A percentile compares a stretch with the other conserved stretches of the same genome.
phyloP scores from a whole-genome alignment of 805 yeast species.

The Sugiyamaella smithiae region DNA sequence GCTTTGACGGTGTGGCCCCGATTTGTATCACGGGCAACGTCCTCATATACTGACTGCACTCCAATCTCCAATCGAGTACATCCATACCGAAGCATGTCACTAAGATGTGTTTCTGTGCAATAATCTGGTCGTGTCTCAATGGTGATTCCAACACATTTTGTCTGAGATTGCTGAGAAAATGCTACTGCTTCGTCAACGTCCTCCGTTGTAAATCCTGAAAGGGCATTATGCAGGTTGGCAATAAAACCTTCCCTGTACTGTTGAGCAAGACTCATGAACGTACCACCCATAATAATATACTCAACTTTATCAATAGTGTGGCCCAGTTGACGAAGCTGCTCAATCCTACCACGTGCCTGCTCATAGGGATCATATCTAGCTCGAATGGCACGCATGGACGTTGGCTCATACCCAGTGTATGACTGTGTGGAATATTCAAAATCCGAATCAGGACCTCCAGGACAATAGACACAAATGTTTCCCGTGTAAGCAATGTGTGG shows the following conservation, averaged over 20 bases:
- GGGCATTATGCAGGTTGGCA: conserved; percentile 86
- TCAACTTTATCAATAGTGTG: conserved; percentile 97
- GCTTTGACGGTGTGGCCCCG: conserved; percentile 97
- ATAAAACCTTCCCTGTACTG: conserved; percentile 90
- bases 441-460: conserved; percentile 98
- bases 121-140: conserved; percentile 98
- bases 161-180: conserved; percentile 88
- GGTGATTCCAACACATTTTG: conserved; percentile 97
- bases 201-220: conserved; percentile 86
- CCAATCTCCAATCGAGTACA: conserved; percentile 97
- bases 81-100: conserved; percentile 94
- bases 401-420: conserved; percentile 97
- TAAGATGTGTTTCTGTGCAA: conserved; percentile 91
- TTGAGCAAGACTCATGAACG: conserved; percentile 91
- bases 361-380: conserved; percentile 98
- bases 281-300: conserved; percentile 98
- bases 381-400: conserved; percentile 98
- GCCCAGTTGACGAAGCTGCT: conserved; percentile 90
- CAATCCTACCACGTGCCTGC: conserved; percentile 96
- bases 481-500: conserved; percentile 99
- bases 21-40: conserved; percentile 96
- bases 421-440: conserved; percentile 98
- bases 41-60: conserved; percentile 95
- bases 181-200: conserved; percentile 86
- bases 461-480: conserved; percentile 95